These are phyloP conservation scores for Scheffersomyces insectosa DNA, from an alignment of 1,139 yeast species.

Conservation along the genomic window DNA sequence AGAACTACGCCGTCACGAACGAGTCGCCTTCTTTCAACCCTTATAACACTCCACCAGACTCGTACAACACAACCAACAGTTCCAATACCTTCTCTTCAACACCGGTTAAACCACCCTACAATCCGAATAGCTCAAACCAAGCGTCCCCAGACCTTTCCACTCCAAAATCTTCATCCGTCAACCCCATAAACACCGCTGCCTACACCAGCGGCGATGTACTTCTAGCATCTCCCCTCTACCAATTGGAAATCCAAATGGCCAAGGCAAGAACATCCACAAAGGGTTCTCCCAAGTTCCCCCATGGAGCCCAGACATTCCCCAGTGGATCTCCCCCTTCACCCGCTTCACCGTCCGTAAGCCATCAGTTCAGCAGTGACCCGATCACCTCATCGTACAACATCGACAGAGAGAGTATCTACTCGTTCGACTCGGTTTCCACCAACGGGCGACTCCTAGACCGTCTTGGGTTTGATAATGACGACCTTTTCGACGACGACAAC, in stretches of 20 bases:
- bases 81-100: too few relatives aligned
- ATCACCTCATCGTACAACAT: background rate
- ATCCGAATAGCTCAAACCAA: too few relatives aligned
- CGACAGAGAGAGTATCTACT: constrained; percentile 39
- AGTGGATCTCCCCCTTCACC: constrained; percentile 5
- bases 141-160: too few relatives aligned
- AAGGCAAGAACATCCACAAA: background rate
- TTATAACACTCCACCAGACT: too few relatives aligned
- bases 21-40: too few relatives aligned
- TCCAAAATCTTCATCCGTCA: too few relatives aligned
- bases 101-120: too few relatives aligned
- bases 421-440: constrained; percentile 48
- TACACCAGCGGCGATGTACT: background rate
- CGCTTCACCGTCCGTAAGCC: background rate
- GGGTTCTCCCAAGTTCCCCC: background rate
- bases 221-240: background rate
- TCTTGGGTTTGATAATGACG: constrained; percentile 25
- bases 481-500: constrained; percentile 10
- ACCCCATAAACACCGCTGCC: background rate
- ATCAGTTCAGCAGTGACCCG: constrained; percentile 1
- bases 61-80: too few relatives aligned
- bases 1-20: too few relatives aligned
- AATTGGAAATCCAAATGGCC: background rate
- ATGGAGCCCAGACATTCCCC: constrained; percentile 4
- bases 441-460: constrained; percentile 45